Percentiles rank a stretch among this genome's conserved stretches.
Conservation (phyloP, 345 rosid genomes). For the Dimocarpus longan region DNA sequence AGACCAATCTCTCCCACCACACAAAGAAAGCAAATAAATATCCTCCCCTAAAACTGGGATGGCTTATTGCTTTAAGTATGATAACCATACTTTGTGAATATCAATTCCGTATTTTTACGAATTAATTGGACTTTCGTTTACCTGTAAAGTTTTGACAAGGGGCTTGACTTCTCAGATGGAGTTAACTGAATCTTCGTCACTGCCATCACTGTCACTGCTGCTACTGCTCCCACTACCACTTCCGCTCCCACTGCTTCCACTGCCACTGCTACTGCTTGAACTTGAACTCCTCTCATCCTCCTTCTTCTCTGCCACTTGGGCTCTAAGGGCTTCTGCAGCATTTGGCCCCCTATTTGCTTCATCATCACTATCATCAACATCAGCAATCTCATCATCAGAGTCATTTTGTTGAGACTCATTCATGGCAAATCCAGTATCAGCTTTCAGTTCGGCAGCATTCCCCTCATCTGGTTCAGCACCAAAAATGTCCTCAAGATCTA, state of each 20-base stretch:
- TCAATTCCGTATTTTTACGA: background rate
- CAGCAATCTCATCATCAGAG: constrained; percentile 83
- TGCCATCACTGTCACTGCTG: constrained; percentile 62
- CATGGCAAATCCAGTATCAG: constrained; percentile 26
- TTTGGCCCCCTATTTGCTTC: constrained; percentile 70
- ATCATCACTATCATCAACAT: constrained; percentile 76
- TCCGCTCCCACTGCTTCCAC: constrained; percentile 64
- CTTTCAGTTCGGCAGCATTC: constrained; percentile 36
- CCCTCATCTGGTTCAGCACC: constrained; percentile 60
- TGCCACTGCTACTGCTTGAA: constrained; percentile 76
- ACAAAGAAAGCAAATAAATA: background rate
- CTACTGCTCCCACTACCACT: constrained; percentile 62
- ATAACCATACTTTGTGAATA: background rate
- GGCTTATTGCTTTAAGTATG: constrained; percentile 4
- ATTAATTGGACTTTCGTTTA: background rate
- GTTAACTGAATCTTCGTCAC: constrained; percentile 68
- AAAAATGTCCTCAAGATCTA: constrained; percentile 60
- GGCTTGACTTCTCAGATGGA: constrained; percentile 45
- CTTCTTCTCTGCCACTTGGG: constrained; percentile 67
- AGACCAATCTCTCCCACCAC: background rate
- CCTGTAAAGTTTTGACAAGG: background rate
- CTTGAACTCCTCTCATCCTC: constrained; percentile 45
- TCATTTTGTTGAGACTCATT: constrained; percentile 37
- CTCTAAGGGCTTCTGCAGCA: constrained; percentile 94
- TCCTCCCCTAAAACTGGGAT: constrained; percentile 6